Evolutionary conservation across 176 grass and related monocot genomes (phyloP).

Genomic region (Bromus sterilis): DNA sequence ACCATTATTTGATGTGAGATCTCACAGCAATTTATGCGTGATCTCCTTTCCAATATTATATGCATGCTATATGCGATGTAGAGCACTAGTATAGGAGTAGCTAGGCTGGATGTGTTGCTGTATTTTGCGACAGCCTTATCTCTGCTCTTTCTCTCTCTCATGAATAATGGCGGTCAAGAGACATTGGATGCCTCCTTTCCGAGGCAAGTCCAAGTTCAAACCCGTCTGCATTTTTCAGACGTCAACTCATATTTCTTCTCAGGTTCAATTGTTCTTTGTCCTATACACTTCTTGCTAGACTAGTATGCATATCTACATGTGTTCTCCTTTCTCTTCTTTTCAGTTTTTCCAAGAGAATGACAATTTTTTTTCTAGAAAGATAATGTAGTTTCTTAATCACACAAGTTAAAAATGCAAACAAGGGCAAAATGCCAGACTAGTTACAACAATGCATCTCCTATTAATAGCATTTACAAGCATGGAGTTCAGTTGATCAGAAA

Average conservation of each 20-base stretch:
- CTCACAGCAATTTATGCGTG: slow-evolving; percentile 3
- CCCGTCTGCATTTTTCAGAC: slow-evolving; percentile 31
- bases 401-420: not conserved
- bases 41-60: slow-evolving; percentile 23
- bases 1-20: slow-evolving; percentile 61
- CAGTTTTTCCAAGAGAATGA: not conserved
- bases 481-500: not conserved
- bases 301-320: not conserved
- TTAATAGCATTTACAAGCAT: not conserved
- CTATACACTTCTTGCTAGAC: not conserved
- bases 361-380: not conserved
- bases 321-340: not conserved
- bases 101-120: not conserved
- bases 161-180: slow-evolving; percentile 25
- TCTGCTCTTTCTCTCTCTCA: not conserved
- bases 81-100: not conserved
- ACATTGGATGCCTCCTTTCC: slow-evolving; percentile 40
- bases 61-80: not conserved
- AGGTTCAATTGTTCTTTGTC: slow-evolving; percentile 33
- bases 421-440: not conserved
- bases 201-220: slow-evolving; percentile 19
- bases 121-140: slow-evolving; percentile 19
- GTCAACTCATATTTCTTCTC: slow-evolving; percentile 41
- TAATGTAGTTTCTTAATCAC: not conserved
- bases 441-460: not conserved